Percentiles rank a stretch among this genome's conserved stretches.
Evolutionary conservation across 768 basidiomycete genomes (phyloP).

Genomic region (Rubroboletus pulcherrimus): DNA sequence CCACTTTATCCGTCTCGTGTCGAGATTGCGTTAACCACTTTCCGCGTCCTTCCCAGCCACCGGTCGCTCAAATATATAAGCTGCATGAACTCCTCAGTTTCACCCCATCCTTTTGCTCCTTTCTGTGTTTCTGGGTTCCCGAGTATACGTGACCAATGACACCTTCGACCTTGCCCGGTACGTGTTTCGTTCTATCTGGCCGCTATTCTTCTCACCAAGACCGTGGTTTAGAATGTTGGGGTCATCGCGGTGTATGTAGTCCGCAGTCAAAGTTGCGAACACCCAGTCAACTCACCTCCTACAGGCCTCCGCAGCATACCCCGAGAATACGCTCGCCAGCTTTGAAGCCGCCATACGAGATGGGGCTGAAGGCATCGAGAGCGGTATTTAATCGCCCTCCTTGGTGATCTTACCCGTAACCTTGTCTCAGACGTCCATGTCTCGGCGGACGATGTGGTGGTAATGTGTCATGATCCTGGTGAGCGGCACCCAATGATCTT

Average conservation of each 20-base stretch:
- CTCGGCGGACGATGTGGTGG: slow-evolving; percentile 77
- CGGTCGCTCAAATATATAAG: slow-evolving; percentile 23
- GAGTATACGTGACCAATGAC: slow-evolving; percentile 21
- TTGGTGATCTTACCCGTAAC: slow-evolving; percentile 46
- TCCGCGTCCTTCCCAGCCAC: slow-evolving; percentile 23
- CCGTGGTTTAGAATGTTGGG: slow-evolving; percentile 66
- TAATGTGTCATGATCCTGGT: slow-evolving; percentile 97
- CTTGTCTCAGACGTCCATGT: slow-evolving; percentile 86
- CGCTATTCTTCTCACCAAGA: background rate
- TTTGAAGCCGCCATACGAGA: slow-evolving; percentile 94
- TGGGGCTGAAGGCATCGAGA: slow-evolving; percentile 96
- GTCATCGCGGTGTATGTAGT: slow-evolving; percentile 58
- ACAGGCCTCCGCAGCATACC: slow-evolving; percentile 80
- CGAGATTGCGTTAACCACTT: slow-evolving; percentile 3
- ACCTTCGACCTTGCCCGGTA: slow-evolving; percentile 27
- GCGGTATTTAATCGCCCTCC: slow-evolving; percentile 64
- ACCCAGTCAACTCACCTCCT: slow-evolving; percentile 15
- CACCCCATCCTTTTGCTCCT: background rate
- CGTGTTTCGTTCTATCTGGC: background rate
- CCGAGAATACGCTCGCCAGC: slow-evolving; percentile 93
- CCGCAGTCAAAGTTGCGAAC: slow-evolving; percentile 29
- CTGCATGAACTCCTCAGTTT: background rate
- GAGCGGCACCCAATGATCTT: slow-evolving; percentile 23
- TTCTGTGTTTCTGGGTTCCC: background rate
- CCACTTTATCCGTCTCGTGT: background rate